Evolutionary conservation across 139 green algal genomes (phyloP).

Genomic region (Pleodorina starrii): DNA sequence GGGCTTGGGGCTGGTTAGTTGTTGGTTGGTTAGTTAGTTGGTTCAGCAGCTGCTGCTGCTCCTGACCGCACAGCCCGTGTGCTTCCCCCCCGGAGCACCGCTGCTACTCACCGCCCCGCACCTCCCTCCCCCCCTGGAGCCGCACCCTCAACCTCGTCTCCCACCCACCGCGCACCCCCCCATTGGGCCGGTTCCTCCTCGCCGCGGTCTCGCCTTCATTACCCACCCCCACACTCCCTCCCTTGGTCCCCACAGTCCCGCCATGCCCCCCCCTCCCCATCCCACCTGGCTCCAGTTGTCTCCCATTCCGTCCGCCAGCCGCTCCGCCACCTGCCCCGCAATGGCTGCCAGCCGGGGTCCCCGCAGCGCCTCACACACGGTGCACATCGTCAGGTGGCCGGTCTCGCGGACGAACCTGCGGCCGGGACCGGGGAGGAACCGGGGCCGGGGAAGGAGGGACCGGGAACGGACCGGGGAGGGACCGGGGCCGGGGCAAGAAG

Average conservation of each 20-base stretch:
- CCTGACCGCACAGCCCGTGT: no score
- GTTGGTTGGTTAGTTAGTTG: no score
- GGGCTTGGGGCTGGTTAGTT: no score
- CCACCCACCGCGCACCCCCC: no score
- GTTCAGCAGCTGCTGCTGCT: no score
- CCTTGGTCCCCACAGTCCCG: not conserved
- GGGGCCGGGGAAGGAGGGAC: not conserved
- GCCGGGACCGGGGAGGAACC: not conserved
- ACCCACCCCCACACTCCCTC: not conserved
- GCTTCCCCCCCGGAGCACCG: no score
- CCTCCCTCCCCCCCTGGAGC: no score
- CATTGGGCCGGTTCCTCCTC: no score
- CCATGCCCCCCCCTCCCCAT: not conserved
- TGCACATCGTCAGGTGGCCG: conserved; percentile 74
- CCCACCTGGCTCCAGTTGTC: conserved; percentile 96
- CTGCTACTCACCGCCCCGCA: no score
- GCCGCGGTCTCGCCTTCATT: no score
- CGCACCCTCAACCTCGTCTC: no score
- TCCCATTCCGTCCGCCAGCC: conserved; percentile 79
- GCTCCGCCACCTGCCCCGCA: conserved; percentile 52
- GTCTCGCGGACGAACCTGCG: conserved; percentile 90
- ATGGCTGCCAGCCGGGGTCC: conserved; percentile 49
- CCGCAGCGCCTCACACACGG: conserved; percentile 71
- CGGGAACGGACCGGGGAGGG: not conserved
- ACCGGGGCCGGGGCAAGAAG: no score